phyloP scores from a whole-genome alignment of 306 rosid species.

The Acacia crassicarpa region DNA sequence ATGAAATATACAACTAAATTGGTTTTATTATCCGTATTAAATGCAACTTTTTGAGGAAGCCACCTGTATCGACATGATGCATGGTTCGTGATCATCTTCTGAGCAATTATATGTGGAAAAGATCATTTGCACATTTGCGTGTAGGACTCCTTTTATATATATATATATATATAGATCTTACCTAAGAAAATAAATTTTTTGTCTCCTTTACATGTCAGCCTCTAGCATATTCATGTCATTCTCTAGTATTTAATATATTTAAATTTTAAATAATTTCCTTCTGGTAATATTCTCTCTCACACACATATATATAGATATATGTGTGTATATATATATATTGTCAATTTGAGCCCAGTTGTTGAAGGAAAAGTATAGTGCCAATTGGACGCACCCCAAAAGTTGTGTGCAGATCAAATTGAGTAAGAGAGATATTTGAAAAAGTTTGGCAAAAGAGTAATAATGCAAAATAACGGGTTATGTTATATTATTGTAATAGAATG shows the following conservation, averaged over 20 bases:
- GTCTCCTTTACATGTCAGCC: background rate
- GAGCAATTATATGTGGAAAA: conserved; percentile 1
- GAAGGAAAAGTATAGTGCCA: background rate
- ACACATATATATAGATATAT: too few relatives aligned
- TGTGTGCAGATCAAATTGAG: background rate
- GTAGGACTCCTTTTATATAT: conserved; percentile 25
- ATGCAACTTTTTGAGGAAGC: background rate
- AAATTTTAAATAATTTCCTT: background rate
- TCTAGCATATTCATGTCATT: background rate
- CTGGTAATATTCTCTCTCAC: too few relatives aligned
- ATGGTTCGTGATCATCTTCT: background rate
- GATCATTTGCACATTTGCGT: conserved; percentile 39
- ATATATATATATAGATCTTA: background rate
- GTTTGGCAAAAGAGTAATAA: background rate
- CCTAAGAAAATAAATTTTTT: background rate
- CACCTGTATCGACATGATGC: conserved; percentile 21
- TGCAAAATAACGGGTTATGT: background rate
- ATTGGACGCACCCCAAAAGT: background rate
- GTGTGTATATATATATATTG: background rate
- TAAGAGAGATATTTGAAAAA: background rate
- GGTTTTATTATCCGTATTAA: background rate
- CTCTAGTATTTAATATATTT: too few relatives aligned
- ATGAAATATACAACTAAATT: background rate
- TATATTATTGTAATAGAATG: background rate
- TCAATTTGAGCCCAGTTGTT: background rate